Base-by-base conservation (phyloP, 352 stramenopile species). In the Phytophthora pinifolia region DNA sequence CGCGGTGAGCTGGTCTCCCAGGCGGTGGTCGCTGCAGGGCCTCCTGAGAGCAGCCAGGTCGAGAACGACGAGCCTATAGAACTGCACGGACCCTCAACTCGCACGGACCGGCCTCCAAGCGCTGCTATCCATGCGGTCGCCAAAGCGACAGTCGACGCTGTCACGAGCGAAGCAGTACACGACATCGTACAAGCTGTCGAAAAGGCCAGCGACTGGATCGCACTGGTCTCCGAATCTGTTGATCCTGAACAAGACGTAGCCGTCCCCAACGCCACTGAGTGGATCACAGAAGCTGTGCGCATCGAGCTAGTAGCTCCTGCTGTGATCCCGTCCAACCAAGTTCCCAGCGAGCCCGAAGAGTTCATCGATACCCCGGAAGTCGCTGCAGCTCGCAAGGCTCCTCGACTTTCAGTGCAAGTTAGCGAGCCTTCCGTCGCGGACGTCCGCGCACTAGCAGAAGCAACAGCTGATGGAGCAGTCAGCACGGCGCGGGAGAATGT, bases 71-170 rank as follows among this genome's bases (percentile, higher is more conserved):
- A 36, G 15, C 13, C 36, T 10, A n/a, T 6, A 10, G 5, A 36
- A 30, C 29, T 30, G 14, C 9, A 25, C 15, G 42, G 39, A 17
- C 32, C 15, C 15, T 41, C 42, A 29, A 4, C 13, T 29, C 17
- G 14, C 22, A 27, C 37, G 13, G 25, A 7, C 13, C 35, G 25
- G 32, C 9, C 42, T 15, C n/a, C 54, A 33, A 64, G 32, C 18
- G 37, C 18, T 50, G 13, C 17, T 27, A 55, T 71, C 20, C 44
- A 59, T 35, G 32, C 38, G 15, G 36, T 68, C 32, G 65, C 65
- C 3, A 62, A 53, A 56, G 37, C 38, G 5, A 51, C 57, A 49
- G 53, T 62, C n/a, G 52, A 47, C 37, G 15, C 31, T 5, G 36
- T 53, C 13, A 55, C 44, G 5, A 17, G 33, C 4, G 38, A 65